Evolutionary conservation across 1,284 basidiomycete genomes (phyloP).

Genomic region (Cryptococcus wingfieldii): DNA sequence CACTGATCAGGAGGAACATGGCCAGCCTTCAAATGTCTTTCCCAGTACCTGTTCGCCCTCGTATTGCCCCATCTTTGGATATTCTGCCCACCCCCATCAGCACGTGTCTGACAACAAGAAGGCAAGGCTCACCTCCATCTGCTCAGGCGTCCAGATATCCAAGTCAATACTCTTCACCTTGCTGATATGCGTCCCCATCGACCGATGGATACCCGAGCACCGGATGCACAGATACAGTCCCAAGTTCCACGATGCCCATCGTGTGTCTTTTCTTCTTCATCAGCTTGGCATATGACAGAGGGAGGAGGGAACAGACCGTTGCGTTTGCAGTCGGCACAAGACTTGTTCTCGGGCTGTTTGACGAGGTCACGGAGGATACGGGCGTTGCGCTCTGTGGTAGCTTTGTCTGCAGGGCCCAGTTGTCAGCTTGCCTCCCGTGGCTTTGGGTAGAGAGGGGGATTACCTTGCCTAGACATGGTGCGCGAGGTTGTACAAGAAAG

Average conservation of each 20-base stretch:
- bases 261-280: slow-evolving; percentile 62
- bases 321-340: slow-evolving; percentile 88
- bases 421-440: slow-evolving; percentile 5
- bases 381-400: slow-evolving; percentile 72
- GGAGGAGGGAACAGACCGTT: slow-evolving; percentile 60
- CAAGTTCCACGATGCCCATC: slow-evolving; percentile 99
- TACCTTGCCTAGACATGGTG: too few relatives aligned
- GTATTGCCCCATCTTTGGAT: slow-evolving; percentile 93
- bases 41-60: slow-evolving; percentile 93
- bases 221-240: slow-evolving; percentile 93
- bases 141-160: slow-evolving; percentile 95
- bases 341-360: slow-evolving; percentile 85
- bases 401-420: slow-evolving; percentile 58
- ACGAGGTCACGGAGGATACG: slow-evolving; percentile 76
- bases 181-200: slow-evolving; percentile 97
- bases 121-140: slow-evolving; percentile 75
- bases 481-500: too few relatives aligned
- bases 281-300: too few relatives aligned
- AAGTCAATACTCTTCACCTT: slow-evolving; percentile 97
- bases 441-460: too few relatives aligned
- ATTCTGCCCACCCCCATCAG: slow-evolving; percentile 38
- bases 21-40: slow-evolving; percentile 87
- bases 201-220: slow-evolving; percentile 96
- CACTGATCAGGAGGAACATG: slow-evolving; percentile 94
- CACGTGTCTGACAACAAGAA: not conserved